These are phyloP conservation scores for Xerocomus potaroensis DNA, from an alignment of 768 basidiomycete genomes.

Conservation along the genomic window DNA sequence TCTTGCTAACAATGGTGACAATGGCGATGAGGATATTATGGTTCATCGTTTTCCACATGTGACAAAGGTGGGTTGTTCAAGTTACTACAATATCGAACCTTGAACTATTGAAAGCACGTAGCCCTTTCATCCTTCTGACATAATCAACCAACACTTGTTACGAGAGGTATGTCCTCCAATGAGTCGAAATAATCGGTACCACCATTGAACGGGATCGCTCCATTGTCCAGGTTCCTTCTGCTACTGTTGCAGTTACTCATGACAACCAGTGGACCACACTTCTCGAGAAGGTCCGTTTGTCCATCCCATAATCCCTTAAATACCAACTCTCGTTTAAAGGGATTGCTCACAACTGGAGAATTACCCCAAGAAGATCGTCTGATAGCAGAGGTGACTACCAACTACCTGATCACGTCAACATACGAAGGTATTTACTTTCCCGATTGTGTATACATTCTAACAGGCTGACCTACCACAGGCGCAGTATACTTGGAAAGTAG, in stretches of 20 bases:
- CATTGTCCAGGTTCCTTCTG: neutral
- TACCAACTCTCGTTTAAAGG: neutral
- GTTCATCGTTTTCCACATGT: conserved; percentile 1
- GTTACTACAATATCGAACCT: neutral
- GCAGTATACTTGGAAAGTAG: neutral
- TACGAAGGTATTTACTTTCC: neutral
- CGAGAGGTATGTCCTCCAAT: too few relatives aligned
- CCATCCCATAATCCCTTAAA: neutral
- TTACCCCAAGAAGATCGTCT: neutral
- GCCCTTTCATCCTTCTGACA: conserved; percentile 13
- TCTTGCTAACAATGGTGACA: neutral
- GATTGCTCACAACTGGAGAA: neutral
- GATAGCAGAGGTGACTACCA: neutral
- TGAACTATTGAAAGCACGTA: neutral
- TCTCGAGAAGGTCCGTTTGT: neutral
- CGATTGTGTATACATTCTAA: neutral
- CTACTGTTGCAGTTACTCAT: conserved; percentile 1
- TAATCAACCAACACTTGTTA: conserved; percentile 7
- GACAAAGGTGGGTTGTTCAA: neutral
- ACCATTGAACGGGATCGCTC: too few relatives aligned
- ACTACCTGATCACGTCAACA: neutral
- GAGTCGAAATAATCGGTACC: too few relatives aligned
- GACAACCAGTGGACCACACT: conserved; percentile 4
- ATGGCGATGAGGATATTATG: neutral
- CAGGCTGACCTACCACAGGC: neutral